Conservation (phyloP, 495 filamentous ascomycete genomes). For the Penicillium parvum region DNA sequence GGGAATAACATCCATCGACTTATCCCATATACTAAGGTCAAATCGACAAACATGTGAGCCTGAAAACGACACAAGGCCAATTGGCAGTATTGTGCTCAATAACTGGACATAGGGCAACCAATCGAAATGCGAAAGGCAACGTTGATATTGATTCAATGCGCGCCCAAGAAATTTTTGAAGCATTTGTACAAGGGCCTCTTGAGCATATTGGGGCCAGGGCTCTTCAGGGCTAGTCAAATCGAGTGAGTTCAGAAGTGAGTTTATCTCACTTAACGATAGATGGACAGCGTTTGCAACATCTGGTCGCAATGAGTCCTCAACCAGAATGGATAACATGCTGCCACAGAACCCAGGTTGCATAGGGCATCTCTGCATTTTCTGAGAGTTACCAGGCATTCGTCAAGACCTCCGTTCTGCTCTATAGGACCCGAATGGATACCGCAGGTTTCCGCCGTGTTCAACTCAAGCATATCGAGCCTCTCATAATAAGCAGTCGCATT, state of each 20-base stretch:
- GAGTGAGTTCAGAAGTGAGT: too few relatives aligned
- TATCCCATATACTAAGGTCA: conserved; percentile 1
- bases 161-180: too few relatives aligned
- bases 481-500: neutral
- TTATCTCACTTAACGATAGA: neutral
- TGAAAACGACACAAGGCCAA: conserved; percentile 3
- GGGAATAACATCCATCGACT: neutral
- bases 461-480: neutral
- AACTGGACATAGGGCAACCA: neutral
- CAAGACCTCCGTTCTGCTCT: neutral
- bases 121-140: too few relatives aligned
- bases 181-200: too few relatives aligned
- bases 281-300: neutral
- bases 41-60: conserved; percentile 8
- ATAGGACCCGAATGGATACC: neutral
- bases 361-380: neutral
- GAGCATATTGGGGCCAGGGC: too few relatives aligned
- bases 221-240: too few relatives aligned
- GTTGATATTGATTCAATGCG: too few relatives aligned
- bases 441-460: neutral
- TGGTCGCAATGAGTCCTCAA: neutral
- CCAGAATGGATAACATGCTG: neutral
- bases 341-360: neutral
- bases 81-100: neutral
- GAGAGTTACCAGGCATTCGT: too few relatives aligned